Conservation (phyloP, 2,329 filamentous ascomycete genomes). For the Botrytis porri region DNA sequence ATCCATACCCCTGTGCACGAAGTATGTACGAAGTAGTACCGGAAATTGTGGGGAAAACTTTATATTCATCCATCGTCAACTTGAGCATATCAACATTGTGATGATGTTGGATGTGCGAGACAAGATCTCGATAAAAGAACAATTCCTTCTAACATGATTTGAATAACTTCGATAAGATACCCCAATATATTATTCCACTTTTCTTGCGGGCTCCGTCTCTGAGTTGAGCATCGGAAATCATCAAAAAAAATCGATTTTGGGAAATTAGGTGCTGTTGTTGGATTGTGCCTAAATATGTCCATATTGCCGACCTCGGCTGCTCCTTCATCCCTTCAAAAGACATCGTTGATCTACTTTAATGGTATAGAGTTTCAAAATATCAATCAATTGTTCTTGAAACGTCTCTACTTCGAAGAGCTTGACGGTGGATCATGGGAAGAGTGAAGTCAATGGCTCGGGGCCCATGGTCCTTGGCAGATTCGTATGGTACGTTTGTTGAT, state of each 20-base stretch:
- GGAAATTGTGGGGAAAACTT: conserved; percentile 16
- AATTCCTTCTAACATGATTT: neutral
- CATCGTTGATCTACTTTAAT: neutral
- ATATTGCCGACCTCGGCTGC: conserved; percentile 2
- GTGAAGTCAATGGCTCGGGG: conserved; percentile 21
- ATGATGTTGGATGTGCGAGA: neutral
- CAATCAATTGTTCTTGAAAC: neutral
- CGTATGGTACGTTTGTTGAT: conserved; percentile 31
- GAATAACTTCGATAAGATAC: neutral
- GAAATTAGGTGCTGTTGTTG: conserved; percentile 4
- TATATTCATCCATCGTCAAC: neutral
- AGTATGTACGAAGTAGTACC: too few species aligned
- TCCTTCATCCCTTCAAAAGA: neutral
- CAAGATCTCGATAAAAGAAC: neutral
- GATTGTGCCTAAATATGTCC: conserved; percentile 8
- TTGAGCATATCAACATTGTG: conserved; percentile 2
- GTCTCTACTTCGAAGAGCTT: neutral
- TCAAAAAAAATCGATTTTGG: neutral
- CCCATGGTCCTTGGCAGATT: conserved; percentile 36
- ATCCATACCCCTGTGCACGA: conserved; percentile 8
- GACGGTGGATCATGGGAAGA: conserved; percentile 23
- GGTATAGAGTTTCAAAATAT: neutral
- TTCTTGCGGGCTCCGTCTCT: neutral
- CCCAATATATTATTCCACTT: neutral
- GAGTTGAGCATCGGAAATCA: neutral